Conservation (phyloP, 2,329 filamentous ascomycete species). For the Lasiodiplodia gonubiensis region DNA sequence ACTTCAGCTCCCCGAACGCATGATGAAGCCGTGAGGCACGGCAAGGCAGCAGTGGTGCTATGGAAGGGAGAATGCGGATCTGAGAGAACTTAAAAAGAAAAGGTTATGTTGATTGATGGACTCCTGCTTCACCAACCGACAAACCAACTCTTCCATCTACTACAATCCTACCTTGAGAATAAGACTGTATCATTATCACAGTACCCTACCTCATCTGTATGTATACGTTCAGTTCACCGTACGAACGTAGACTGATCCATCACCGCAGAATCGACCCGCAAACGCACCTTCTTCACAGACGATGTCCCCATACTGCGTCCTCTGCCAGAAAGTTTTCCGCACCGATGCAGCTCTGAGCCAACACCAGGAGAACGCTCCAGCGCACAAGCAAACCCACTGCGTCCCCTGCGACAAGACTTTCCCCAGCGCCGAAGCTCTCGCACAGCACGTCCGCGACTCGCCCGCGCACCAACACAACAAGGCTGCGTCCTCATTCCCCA, state of each 20-base stretch:
- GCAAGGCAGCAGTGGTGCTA: constrained; percentile 8
- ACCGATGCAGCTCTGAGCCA: background rate
- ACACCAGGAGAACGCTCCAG: background rate
- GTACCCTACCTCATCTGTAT: background rate
- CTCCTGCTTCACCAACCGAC: background rate
- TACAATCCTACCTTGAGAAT: background rate
- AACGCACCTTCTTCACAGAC: background rate
- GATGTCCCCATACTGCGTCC: background rate
- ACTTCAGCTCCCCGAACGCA: constrained; percentile 1
- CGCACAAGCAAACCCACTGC: background rate
- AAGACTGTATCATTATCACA: too few species aligned
- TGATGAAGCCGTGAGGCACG: background rate
- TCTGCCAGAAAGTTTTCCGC: background rate
- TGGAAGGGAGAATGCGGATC: background rate
- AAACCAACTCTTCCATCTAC: background rate
- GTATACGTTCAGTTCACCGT: too few species aligned
- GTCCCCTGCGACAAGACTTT: background rate
- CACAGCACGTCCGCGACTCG: background rate
- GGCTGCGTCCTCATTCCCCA: background rate
- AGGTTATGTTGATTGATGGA: background rate
- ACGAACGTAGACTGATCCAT: background rate
- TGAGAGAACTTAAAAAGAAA: background rate
- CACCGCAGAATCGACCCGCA: too few species aligned
- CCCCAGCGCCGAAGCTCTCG: background rate
- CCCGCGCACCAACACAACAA: background rate